Percentiles rank a stretch among this genome's conserved stretches.
phyloP scores from a whole-genome alignment of 805 yeast species.

The Metschnikowia continentalis region DNA sequence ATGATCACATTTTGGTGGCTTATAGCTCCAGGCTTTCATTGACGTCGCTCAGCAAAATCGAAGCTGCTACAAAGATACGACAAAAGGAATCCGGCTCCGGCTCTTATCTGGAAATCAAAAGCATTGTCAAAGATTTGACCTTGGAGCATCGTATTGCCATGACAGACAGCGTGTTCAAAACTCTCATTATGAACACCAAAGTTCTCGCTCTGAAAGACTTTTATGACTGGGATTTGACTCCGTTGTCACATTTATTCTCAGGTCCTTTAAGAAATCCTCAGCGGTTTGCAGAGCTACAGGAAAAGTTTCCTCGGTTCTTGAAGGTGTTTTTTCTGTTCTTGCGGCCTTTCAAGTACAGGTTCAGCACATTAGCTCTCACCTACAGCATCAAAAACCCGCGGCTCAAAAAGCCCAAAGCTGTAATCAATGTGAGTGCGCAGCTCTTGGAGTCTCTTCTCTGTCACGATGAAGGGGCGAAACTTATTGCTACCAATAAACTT shows the following conservation, averaged over 20 bases:
- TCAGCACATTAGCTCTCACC: slow-evolving; percentile 34
- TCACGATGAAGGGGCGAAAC: slow-evolving; percentile 61
- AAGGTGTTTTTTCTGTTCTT: slow-evolving; percentile 82
- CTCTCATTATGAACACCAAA: slow-evolving; percentile 60
- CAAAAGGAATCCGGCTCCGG: not conserved
- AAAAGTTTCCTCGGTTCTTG: slow-evolving; percentile 75
- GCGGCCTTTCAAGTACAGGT: slow-evolving; percentile 86
- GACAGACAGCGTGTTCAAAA: slow-evolving; percentile 67
- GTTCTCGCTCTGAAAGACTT: slow-evolving; percentile 77
- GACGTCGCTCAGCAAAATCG: slow-evolving; percentile 13
- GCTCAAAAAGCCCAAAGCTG: slow-evolving; percentile 49
- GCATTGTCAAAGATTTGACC: slow-evolving; percentile 20
- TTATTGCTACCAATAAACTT: slow-evolving; percentile 67
- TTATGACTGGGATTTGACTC: slow-evolving; percentile 84
- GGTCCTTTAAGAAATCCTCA: slow-evolving; percentile 77
- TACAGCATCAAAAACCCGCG: slow-evolving; percentile 10
- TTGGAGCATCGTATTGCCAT: slow-evolving; percentile 23
- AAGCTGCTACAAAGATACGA: slow-evolving; percentile 12
- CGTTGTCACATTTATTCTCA: slow-evolving; percentile 63
- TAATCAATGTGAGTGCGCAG: slow-evolving; percentile 70
- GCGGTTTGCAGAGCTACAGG: slow-evolving; percentile 70
- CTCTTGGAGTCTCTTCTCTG: slow-evolving; percentile 63
- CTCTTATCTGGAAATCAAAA: slow-evolving; percentile 15
- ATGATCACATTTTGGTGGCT: slow-evolving; percentile 11
- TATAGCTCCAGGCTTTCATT: slow-evolving; percentile 9